Evolutionary conservation across 2,329 filamentous ascomycete species (phyloP).

Genomic region (Fusarium marasasianum): DNA sequence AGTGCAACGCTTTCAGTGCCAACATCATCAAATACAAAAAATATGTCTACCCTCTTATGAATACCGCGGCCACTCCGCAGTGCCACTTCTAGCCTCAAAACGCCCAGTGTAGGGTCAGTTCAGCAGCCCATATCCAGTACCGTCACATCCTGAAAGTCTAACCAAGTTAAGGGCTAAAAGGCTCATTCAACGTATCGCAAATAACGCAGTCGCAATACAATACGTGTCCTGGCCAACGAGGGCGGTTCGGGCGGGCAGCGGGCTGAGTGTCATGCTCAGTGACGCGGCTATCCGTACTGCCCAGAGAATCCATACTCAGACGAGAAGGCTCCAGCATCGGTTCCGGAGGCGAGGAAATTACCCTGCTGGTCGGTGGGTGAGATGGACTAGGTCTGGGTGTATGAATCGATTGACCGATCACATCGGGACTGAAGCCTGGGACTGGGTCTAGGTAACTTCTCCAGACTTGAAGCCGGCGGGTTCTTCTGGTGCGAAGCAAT

Average conservation of each 20-base stretch:
- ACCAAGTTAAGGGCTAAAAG: neutral
- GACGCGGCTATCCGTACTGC: neutral
- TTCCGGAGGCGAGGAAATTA: neutral
- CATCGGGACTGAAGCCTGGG: no score
- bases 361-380: neutral
- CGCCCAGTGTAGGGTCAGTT: neutral
- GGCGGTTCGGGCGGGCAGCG: neutral
- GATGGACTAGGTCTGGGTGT: neutral
- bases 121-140: neutral
- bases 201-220: neutral
- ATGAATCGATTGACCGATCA: neutral
- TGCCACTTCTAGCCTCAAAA: neutral
- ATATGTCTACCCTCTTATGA: accelerated
- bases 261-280: neutral
- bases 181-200: neutral
- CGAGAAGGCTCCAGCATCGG: neutral
- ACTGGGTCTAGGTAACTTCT: no score
- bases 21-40: neutral
- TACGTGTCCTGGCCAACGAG: neutral
- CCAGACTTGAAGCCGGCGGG: neutral
- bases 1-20: neutral
- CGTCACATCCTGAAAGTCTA: neutral
- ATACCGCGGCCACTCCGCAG: neutral
- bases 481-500: neutral
- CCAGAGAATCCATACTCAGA: neutral